Base-by-base conservation (phyloP, 768 basidiomycete species). In the Collybiopsis luxurians region DNA sequence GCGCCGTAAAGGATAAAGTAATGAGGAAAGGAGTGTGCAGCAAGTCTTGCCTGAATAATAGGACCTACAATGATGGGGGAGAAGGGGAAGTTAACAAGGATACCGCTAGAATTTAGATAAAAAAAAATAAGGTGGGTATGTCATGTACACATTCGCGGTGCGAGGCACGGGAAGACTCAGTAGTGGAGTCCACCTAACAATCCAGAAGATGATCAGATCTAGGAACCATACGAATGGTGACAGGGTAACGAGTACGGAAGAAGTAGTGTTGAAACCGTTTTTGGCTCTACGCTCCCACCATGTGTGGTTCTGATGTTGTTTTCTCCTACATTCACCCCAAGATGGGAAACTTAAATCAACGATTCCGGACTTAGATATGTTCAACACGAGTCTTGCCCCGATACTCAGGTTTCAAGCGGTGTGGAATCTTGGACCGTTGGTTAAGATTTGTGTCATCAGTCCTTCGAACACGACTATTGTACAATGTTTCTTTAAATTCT, bases 161-260 rank as follows among this genome's bases (percentile, higher is more conserved):
- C 31, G 23, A 51, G 34, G 36, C 50, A 51, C 50, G 50, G 50
- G 50, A 51, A 51, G 34, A 51, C 19, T 49, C 27, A 49, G 48
- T 49, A 31, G 48, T 31, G 48, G 36, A 31, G 21, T 27, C 24
- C 11, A 11, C 21, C 36, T 24, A 36, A 31, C 31, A 34, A 51
- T 38, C 36, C n/a, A 38, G 23, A 39, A 13, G 12, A 23, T 19
- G 31, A 36, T 38, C 50, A 39, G 50, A 51, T 51, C 50, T 51
- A 51, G 50, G 50, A 36, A 51, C 50, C 23, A 39, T 19, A 49
- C 13, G 45, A 49, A 9, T 49, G 48, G 48, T 49, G 48, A 31
- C 21, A 31, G 40, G 48, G 27, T 19, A 13, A 31, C 36, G 48
- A 36, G 36, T 36, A 19, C 31, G 50, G 31, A 24, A 51, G 31